These are phyloP conservation scores for Lophiotrema nucula DNA, from an alignment of 495 filamentous ascomycete species.

Conservation along the genomic window DNA sequence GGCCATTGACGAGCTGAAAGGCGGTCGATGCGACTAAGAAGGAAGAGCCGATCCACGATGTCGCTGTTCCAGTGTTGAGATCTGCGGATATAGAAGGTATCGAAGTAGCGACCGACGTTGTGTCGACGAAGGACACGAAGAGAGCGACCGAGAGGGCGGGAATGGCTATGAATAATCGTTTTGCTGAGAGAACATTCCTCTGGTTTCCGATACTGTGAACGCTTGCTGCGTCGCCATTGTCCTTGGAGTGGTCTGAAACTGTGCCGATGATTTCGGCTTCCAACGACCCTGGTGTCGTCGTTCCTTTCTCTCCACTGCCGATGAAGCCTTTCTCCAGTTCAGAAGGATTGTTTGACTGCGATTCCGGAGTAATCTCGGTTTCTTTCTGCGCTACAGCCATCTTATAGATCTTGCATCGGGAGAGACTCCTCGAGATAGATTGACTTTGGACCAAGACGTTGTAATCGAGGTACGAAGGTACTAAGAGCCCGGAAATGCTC, in stretches of 20 bases:
- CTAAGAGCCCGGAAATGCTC: too few relatives aligned
- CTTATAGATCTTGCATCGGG: too few relatives aligned
- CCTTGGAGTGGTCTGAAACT: neutral
- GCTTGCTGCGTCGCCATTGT: neutral
- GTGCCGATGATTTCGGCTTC: neutral
- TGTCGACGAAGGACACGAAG: constrained; percentile 40
- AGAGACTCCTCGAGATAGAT: too few relatives aligned
- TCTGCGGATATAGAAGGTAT: constrained; percentile 40
- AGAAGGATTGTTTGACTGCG: too few relatives aligned
- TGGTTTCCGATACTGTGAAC: constrained; percentile 22
- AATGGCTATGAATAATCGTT: constrained; percentile 36
- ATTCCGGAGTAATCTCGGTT: neutral
- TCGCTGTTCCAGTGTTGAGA: constrained; percentile 35
- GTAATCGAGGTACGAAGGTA: too few relatives aligned
- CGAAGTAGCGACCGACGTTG: constrained; percentile 39
- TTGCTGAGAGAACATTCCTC: constrained; percentile 13
- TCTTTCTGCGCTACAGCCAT: neutral
- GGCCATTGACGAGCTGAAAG: constrained; percentile 41
- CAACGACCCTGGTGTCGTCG: neutral
- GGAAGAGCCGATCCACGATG: constrained; percentile 40
- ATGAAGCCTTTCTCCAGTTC: constrained; percentile 10
- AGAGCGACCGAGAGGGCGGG: constrained; percentile 34
- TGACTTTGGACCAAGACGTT: too few relatives aligned
- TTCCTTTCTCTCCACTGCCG: neutral
- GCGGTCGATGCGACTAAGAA: constrained; percentile 40